phyloP scores from a whole-genome alignment of 441 rosid species.

The Hypseocharis bilobata region DNA sequence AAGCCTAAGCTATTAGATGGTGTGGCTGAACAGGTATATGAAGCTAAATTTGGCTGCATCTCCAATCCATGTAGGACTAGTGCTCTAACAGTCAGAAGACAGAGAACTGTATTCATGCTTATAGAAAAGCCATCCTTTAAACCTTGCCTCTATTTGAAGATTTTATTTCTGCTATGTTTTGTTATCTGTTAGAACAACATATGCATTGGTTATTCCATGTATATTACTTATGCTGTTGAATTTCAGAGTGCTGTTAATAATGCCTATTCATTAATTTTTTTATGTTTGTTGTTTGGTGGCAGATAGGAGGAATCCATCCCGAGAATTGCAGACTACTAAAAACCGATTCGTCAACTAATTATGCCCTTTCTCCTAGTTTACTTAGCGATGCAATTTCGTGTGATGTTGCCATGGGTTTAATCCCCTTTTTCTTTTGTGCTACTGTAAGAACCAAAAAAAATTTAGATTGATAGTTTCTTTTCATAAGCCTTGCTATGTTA shows the following conservation, averaged over 20 bases:
- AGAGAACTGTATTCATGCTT: background rate
- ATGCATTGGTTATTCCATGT: background rate
- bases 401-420: slow-evolving; percentile 53
- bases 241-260: background rate
- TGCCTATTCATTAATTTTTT: background rate
- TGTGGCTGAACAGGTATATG: too few relatives aligned
- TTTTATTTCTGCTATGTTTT: background rate
- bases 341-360: slow-evolving; percentile 57
- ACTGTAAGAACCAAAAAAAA: slow-evolving; percentile 39
- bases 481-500: background rate
- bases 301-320: slow-evolving; percentile 69
- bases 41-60: background rate
- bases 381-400: slow-evolving; percentile 46
- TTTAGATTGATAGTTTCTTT: slow-evolving; percentile 5
- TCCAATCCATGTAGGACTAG: background rate
- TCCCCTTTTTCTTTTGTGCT: slow-evolving; percentile 74
- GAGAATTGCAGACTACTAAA: slow-evolving; percentile 58
- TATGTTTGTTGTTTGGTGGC: slow-evolving; percentile 22
- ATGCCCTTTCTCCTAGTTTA: slow-evolving; percentile 47
- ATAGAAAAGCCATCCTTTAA: background rate
- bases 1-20: too few relatives aligned
- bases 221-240: background rate
- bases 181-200: background rate
- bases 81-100: background rate
- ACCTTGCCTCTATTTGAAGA: background rate